phyloP scores from a whole-genome alignment of 192 early-diverging fungal genomes.

The Backusella parvicylindrica region DNA sequence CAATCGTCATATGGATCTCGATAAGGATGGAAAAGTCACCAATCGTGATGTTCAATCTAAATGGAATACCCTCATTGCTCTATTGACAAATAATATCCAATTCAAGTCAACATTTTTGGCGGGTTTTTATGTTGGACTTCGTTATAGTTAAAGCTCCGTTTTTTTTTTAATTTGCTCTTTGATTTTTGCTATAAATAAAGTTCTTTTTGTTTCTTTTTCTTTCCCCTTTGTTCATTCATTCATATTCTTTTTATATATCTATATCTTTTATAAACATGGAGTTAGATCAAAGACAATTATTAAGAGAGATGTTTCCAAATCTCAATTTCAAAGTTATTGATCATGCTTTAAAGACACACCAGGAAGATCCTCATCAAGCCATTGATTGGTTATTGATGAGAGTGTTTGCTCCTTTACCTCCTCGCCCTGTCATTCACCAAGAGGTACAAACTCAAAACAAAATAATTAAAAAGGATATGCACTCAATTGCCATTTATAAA shows the following conservation, averaged over 20 bases:
- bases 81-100: conserved; percentile 45
- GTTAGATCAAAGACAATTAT: background rate
- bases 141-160: conserved; percentile 32
- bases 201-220: background rate
- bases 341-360: background rate
- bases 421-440: background rate
- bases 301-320: background rate
- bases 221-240: background rate
- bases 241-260: background rate
- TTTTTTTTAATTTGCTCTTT: background rate
- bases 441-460: background rate
- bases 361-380: background rate
- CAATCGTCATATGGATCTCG: conserved; percentile 34
- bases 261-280: background rate
- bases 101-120: conserved; percentile 46
- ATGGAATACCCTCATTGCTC: conserved; percentile 25
- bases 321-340: background rate
- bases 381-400: background rate
- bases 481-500: background rate
- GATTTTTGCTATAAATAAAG: background rate
- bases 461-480: background rate
- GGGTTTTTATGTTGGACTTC: conserved; percentile 41
- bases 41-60: conserved; percentile 31
- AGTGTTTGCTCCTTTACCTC: background rate
- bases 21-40: conserved; percentile 39